These are phyloP conservation scores for Hura crepitans DNA, from an alignment of 441 rosid species.

Conservation along the genomic window DNA sequence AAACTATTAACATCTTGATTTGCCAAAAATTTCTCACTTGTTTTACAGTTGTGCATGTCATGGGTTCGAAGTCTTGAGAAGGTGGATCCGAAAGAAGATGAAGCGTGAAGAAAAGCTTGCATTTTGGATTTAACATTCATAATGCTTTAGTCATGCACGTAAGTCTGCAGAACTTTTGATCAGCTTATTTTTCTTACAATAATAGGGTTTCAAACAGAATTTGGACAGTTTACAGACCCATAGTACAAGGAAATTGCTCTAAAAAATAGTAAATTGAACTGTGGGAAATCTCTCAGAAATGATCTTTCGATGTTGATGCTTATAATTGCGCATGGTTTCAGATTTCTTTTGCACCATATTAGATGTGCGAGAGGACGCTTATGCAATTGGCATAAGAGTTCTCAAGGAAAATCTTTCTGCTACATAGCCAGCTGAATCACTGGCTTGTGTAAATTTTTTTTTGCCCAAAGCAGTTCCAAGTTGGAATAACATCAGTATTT, in stretches of 20 bases:
- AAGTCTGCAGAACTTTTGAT: conserved; percentile 25
- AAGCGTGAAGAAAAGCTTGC: conserved; percentile 53
- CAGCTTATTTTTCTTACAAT: conserved; percentile 1
- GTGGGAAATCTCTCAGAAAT: background rate
- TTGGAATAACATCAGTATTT: background rate
- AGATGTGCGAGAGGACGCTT: background rate
- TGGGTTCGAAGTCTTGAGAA: conserved; percentile 67
- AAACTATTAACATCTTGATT: background rate
- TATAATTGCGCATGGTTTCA: too few relatives aligned
- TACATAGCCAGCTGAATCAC: background rate
- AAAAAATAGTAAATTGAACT: background rate
- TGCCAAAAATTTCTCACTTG: conserved; percentile 11
- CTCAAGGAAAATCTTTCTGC: background rate
- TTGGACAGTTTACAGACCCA: background rate
- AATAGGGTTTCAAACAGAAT: background rate
- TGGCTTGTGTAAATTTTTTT: background rate
- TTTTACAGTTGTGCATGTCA: conserved; percentile 42
- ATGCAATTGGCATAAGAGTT: background rate
- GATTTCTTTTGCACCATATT: too few relatives aligned
- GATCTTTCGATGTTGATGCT: background rate
- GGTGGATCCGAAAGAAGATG: conserved; percentile 65
- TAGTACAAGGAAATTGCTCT: background rate
- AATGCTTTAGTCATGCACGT: conserved; percentile 52
- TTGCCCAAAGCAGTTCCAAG: background rate
- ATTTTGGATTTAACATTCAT: conserved; percentile 39